These are phyloP conservation scores for Ascosphaera pollenicola DNA, from an alignment of 2,329 filamentous ascomycete species.

Conservation along the genomic window DNA sequence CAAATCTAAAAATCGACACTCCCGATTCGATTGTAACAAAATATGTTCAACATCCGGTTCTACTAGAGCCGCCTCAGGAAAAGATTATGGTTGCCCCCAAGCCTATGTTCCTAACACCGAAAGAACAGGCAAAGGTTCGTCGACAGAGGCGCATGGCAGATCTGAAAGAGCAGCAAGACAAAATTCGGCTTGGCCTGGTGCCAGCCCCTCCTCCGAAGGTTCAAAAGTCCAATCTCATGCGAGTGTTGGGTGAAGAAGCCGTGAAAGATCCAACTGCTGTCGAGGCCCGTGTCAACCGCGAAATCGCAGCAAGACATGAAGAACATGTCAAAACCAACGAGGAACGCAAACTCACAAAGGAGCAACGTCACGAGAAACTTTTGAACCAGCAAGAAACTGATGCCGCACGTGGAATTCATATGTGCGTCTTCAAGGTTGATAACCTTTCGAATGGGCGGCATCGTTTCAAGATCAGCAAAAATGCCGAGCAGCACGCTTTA, in stretches of 20 bases:
- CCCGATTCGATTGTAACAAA: constrained; percentile 73
- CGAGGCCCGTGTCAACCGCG: constrained; percentile 76
- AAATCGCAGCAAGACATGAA: constrained; percentile 69
- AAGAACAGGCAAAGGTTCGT: constrained; percentile 78
- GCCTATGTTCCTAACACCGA: constrained; percentile 75
- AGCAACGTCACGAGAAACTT: constrained; percentile 69
- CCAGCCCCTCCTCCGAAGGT: constrained; percentile 87
- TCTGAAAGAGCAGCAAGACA: constrained; percentile 87
- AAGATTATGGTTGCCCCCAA: constrained; percentile 59
- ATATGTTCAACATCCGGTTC: constrained; percentile 82
- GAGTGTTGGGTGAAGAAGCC: constrained; percentile 73
- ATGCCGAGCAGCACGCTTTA: constrained; percentile 70
- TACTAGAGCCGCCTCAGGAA: constrained; percentile 79
- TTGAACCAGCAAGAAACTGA: constrained; percentile 67
- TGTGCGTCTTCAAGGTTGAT: constrained; percentile 74
- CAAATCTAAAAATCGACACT: constrained; percentile 48
- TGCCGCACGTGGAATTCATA: constrained; percentile 61
- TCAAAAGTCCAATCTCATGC: constrained; percentile 95
- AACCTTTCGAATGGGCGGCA: constrained; percentile 84
- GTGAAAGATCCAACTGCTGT: constrained; percentile 96
- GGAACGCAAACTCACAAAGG: constrained; percentile 69
- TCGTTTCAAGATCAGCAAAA: constrained; percentile 78
- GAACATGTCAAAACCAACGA: constrained; percentile 63
- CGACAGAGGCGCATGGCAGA: constrained; percentile 80
- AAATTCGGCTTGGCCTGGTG: constrained; percentile 75